Base-by-base conservation (phyloP, 495 filamentous ascomycete genomes). In the Xylaria palmicola region DNA sequence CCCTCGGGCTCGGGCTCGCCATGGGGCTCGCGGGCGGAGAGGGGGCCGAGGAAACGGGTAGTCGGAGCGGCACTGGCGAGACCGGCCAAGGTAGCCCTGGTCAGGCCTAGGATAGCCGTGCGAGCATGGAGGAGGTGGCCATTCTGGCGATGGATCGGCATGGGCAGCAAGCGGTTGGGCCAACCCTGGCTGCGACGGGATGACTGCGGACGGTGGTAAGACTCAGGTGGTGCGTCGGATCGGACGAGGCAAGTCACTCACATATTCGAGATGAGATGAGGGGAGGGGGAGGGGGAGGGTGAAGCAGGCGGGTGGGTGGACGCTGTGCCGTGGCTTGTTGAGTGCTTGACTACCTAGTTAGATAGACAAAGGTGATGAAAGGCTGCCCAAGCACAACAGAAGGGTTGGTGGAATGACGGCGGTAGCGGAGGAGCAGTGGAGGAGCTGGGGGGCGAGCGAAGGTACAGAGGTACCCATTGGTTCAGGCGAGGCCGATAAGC, bases 1-100 rank as follows among this genome's bases (percentile, higher is more conserved):
- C 72, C 77, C 19, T 75, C 75, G 26, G 64, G 69, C 56, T 79
- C 75, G 50, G 69, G 73, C 54, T 74, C 66, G 27, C 69, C 71
- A 41, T 64, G 56, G 32, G 52, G 44, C 27, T 75, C 67, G 36
- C 65, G 72, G 40, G 29, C 6, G 9, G 30, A 10, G 50, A 55
- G 48, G 27, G 40, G 22, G 4, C 32, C 69, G 6, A 71, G 72
- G 15, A 76, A 72, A 2, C 67, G 62, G 19, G 66, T 69, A 15
- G 68, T 70, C 12, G 76, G 78, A 7, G 69, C 63, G 15, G 69
- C 75, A 12, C 65, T 68, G 9, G 75, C 73, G 9, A 61, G 36
- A 40, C 73, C 69, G 65, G 77, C 64, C 39, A 72, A 75, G 6
- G 80, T 37, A 17, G 70, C 65, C 48, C 72, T 72, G n/a, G 72